Conservation (phyloP, 2,329 filamentous ascomycete species). For the Ascocoryne sarcoides region DNA sequence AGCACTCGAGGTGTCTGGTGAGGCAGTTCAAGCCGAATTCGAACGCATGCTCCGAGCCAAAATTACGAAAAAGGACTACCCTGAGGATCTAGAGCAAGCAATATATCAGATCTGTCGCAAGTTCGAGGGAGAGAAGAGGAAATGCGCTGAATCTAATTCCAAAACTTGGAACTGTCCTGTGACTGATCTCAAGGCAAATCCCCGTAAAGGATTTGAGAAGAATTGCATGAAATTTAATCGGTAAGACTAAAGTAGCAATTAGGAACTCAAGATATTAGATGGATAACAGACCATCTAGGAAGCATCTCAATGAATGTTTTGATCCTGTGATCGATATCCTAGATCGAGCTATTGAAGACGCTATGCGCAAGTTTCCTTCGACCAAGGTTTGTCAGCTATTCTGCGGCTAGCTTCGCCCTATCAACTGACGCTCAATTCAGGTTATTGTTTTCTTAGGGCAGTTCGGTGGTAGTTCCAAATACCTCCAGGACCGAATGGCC, state of each 20-base stretch:
- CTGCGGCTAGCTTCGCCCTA: no score
- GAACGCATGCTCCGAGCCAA: neutral
- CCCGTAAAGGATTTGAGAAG: constrained; percentile 3
- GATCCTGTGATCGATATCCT: no score
- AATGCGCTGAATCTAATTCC: constrained; percentile 4
- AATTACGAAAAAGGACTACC: constrained; percentile 3
- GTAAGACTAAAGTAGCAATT: no score
- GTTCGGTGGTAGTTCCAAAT: constrained; percentile 9
- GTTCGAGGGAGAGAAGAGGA: constrained; percentile 11
- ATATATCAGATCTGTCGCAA: constrained; percentile 4
- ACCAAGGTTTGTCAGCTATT: no score
- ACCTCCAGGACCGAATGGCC: constrained; percentile 10
- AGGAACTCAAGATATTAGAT: no score
- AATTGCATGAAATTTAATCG: no score
- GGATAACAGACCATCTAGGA: no score
- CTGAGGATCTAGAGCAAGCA: constrained; percentile 1
- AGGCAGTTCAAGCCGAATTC: constrained; percentile 11
- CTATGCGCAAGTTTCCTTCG: no score
- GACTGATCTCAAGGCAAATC: constrained; percentile 1
- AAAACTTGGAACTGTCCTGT: constrained; percentile 1
- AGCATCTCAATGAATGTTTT: no score
- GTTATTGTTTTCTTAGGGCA: constrained; percentile 9
- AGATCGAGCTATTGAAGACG: no score
- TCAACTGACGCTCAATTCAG: constrained; percentile 3
- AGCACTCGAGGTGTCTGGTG: constrained; percentile 9